A percentile compares a stretch with the other conserved stretches of the same genome.
phyloP scores from a whole-genome alignment of 805 yeast genomes.

The Candida fluviatilis region DNA sequence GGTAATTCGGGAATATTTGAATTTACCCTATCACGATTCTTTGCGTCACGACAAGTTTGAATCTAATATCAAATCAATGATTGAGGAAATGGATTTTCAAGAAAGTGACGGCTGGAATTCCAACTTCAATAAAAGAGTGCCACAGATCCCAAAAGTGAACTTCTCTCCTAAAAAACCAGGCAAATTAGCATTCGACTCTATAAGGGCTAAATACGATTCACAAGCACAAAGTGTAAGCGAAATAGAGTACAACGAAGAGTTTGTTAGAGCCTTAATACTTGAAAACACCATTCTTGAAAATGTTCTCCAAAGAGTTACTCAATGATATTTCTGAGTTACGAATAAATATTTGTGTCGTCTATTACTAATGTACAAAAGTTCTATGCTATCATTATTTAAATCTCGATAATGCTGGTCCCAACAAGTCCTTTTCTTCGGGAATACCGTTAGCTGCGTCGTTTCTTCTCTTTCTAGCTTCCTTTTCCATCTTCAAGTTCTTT shows the following conservation, averaged over 20 bases:
- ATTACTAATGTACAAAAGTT: not conserved
- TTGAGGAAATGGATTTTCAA: not conserved
- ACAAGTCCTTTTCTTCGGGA: constrained; percentile 49
- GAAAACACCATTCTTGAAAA: constrained; percentile 19
- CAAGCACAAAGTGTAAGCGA: too few species aligned
- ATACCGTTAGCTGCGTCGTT: constrained; percentile 41
- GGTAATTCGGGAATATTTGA: constrained; percentile 10
- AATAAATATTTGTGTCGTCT: not conserved
- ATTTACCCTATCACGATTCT: not conserved
- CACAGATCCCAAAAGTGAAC: not conserved
- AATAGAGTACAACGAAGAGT: constrained; percentile 13
- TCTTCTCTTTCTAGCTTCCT: constrained; percentile 57
- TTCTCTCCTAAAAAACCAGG: not conserved
- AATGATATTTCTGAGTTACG: too few species aligned
- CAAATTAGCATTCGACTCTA: too few species aligned
- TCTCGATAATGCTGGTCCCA: constrained; percentile 48
- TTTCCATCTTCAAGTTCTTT: constrained; percentile 68
- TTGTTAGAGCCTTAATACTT: constrained; percentile 16
- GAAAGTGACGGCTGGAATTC: not conserved
- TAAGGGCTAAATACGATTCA: too few species aligned
- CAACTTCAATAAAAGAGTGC: not conserved
- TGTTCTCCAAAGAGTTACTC: constrained; percentile 10
- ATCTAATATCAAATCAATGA: not conserved
- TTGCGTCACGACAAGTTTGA: not conserved
- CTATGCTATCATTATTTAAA: constrained; percentile 28